phyloP scores from a whole-genome alignment of 2,329 filamentous ascomycete species.

The Nakataea oryzae region DNA sequence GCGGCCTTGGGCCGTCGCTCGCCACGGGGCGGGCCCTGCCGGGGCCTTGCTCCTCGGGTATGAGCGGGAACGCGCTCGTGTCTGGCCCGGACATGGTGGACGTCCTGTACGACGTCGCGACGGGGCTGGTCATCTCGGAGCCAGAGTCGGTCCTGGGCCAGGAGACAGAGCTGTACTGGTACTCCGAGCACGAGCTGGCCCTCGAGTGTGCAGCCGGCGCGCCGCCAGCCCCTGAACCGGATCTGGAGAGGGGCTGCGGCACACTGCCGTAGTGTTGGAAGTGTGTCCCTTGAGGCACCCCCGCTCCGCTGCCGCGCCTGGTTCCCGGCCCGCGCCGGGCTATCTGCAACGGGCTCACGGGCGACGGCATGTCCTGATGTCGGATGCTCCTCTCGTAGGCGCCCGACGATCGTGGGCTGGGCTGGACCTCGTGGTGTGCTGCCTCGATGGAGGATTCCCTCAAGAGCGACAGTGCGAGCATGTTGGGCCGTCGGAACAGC shows the following conservation, averaged over 20 bases:
- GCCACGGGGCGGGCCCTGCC: background rate
- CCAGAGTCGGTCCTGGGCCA: conserved; percentile 9
- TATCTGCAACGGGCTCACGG: background rate
- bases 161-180: conserved; percentile 23
- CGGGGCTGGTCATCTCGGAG: conserved; percentile 1
- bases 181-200: conserved; percentile 16
- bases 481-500: background rate
- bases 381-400: background rate
- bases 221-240: too few species aligned
- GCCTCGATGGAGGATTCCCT: background rate
- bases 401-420: background rate
- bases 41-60: background rate
- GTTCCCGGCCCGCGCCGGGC: too few species aligned
- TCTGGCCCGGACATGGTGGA: conserved; percentile 6
- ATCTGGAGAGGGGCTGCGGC: background rate
- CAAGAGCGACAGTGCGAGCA: background rate
- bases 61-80: conserved; percentile 10
- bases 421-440: background rate
- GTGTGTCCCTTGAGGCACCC: background rate
- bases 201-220: conserved; percentile 13
- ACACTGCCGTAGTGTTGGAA: background rate
- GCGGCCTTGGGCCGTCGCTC: background rate
- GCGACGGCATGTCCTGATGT: background rate
- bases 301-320: background rate
- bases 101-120: background rate